Base-by-base conservation (phyloP, 2,329 filamentous ascomycete genomes). In the Pyrenophora graminea region DNA sequence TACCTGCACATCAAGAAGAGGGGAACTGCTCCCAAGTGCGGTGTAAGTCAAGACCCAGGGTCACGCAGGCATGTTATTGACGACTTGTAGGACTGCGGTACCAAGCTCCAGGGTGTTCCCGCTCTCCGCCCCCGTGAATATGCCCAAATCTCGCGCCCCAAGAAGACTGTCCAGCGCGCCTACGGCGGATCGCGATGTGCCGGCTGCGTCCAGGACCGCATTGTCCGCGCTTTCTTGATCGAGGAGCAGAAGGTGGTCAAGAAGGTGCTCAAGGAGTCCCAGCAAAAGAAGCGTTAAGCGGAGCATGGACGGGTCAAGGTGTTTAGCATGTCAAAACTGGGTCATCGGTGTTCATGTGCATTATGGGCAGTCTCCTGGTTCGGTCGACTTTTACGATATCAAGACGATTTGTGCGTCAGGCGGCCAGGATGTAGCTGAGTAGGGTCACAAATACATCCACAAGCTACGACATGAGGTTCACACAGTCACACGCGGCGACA, bases 161-260 rank as follows among this genome's bases (percentile, higher is more conserved):
- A 97, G 88, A 99, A 99, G 91, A 96, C 91, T 73, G 94, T 99
- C 78, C 90, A 94, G 84, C 91, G 94, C 74, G 92, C 94, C 74
- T 99, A 99, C 79, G 70, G 94, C 79, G 94, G 94, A 76, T 97
- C 92, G 74, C 90, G 94, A 86, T 99, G 94, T 85, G 91, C 89
- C 76, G 94, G 91, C 85, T 99, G 94, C 80, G 94, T 99, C 70
- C 92, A 93, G 80, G 94, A 99, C 84, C 89, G 94, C 72, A 90
- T 99, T 70, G 91, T 97, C 70, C 91, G 94, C 71, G 94, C 94
- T 63, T 99, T 99, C 88, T 83, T 99, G 79, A 97, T 99, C 68
- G 95, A 99, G 85, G 94, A 99, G 87, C 94, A 99, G 86, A 99
- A 99, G 90, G 97, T 99, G 73, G 94, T 99, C 81, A 99, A 99